A percentile compares a stretch with the other conserved stretches of the same genome.
Evolutionary conservation across 1,284 basidiomycete genomes (phyloP).

Genomic region (Papiliotrema terrestris): DNA sequence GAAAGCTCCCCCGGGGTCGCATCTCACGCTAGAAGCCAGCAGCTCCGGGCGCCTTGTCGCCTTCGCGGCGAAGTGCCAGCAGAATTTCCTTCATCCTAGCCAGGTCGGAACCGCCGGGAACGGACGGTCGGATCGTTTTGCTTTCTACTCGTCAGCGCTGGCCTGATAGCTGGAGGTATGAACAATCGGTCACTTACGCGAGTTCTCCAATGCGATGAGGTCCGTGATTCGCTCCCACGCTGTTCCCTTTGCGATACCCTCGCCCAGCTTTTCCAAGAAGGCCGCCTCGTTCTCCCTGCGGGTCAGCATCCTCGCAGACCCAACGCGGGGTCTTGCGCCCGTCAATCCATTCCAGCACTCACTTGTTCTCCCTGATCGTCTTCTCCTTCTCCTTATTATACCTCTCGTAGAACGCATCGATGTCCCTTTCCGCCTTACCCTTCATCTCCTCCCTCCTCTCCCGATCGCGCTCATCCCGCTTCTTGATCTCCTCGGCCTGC

Average conservation of each 20-base stretch:
- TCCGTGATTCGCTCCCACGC: slow-evolving; percentile 94
- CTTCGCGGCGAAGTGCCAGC: slow-evolving; percentile 78
- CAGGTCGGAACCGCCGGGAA: slow-evolving; percentile 84
- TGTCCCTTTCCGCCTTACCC: slow-evolving; percentile 81
- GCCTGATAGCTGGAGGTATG: neutral
- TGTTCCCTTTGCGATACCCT: slow-evolving; percentile 81
- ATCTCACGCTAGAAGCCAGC: slow-evolving; percentile 88
- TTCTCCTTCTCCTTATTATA: slow-evolving; percentile 90
- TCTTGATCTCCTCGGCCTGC: slow-evolving; percentile 80
- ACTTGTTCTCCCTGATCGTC: slow-evolving; percentile 96
- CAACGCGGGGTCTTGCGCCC: neutral
- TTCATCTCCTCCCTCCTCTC: slow-evolving; percentile 80
- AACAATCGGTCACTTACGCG: slow-evolving; percentile 52
- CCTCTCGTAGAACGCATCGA: slow-evolving; percentile 94
- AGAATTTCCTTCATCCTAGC: slow-evolving; percentile 87
- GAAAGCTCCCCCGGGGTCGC: too few relatives aligned
- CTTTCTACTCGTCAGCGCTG: slow-evolving; percentile 54
- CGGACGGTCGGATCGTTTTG: slow-evolving; percentile 87
- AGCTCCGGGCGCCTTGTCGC: slow-evolving; percentile 83
- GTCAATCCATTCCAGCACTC: slow-evolving; percentile 41
- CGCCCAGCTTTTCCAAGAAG: slow-evolving; percentile 69
- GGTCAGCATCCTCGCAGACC: neutral
- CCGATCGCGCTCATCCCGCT: slow-evolving; percentile 73
- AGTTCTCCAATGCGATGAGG: slow-evolving; percentile 85
- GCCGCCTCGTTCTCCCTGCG: slow-evolving; percentile 80